phyloP scores from a whole-genome alignment of 2,329 filamentous ascomycete species.

The Phialophora tarda region DNA sequence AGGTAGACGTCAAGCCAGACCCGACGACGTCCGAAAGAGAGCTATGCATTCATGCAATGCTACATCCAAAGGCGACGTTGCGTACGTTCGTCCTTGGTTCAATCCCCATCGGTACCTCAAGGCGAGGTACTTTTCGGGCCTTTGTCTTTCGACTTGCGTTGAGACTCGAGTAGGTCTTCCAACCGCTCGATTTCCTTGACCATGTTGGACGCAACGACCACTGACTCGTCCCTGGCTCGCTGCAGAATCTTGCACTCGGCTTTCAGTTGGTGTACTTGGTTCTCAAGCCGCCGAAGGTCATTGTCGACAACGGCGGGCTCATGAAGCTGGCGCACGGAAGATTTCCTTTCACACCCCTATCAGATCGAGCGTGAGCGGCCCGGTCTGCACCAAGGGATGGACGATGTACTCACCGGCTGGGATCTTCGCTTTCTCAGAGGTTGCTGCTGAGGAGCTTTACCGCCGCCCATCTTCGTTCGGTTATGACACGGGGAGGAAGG shows the following conservation, averaged over 20 bases:
- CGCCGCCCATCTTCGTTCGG: conserved; percentile 17
- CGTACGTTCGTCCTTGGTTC: not conserved
- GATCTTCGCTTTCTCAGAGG: conserved; percentile 7
- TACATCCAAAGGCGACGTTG: not conserved
- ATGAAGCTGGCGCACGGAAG: not conserved
- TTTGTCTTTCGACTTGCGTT: conserved; percentile 15
- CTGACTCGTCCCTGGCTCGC: conserved; percentile 11
- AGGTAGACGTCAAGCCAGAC: not conserved
- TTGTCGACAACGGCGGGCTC: conserved; percentile 9
- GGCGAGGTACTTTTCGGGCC: conserved; percentile 2
- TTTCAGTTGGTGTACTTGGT: conserved; percentile 13
- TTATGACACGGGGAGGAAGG: conserved; percentile 5
- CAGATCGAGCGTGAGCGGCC: conserved; percentile 6
- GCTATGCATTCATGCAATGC: conserved; percentile 1
- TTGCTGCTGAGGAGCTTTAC: conserved; percentile 14
- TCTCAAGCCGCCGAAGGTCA: conserved; percentile 12
- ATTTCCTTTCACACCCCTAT: conserved; percentile 6
- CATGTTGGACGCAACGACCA: conserved; percentile 11
- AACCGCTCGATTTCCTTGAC: conserved; percentile 17
- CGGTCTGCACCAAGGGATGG: not conserved
- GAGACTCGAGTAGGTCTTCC: conserved; percentile 4
- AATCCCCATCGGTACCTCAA: not conserved
- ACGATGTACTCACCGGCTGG: conserved; percentile 11
- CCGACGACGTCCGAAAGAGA: not conserved
- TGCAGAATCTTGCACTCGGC: conserved; percentile 19